phyloP scores from a whole-genome alignment of 495 filamentous ascomycete genomes.

The Xylaria acuta region DNA sequence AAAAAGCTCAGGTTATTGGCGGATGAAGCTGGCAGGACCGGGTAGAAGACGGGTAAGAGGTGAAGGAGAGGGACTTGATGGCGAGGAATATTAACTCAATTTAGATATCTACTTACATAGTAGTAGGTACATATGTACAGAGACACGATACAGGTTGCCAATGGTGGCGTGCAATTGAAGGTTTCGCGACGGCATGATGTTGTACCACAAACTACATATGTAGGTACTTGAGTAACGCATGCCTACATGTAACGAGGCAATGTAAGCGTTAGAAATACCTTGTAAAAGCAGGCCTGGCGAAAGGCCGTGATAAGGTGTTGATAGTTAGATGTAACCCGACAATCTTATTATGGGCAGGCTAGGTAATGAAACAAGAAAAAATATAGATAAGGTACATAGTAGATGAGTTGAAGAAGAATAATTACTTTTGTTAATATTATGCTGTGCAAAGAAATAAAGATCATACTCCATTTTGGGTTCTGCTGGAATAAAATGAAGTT shows the following conservation, averaged over 20 bases:
- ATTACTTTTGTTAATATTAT: too few species aligned
- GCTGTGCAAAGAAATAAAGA: neutral
- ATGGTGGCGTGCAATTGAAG: constrained; percentile 1
- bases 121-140: neutral
- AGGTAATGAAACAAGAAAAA: neutral
- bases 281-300: too few species aligned
- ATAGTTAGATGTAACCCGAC: neutral
- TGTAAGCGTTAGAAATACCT: too few species aligned
- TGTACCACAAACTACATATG: neutral
- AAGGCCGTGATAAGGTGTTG: neutral
- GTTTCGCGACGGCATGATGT: neutral
- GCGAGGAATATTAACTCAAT: neutral
- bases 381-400: neutral
- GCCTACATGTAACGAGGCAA: neutral
- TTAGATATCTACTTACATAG: neutral
- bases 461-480: too few species aligned
- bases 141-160: neutral
- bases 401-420: neutral
- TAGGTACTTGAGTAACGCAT: neutral
- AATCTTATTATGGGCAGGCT: constrained; percentile 8
- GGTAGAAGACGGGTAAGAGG: neutral
- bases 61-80: neutral
- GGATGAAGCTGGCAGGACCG: neutral
- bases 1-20: neutral
- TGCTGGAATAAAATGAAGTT: too few species aligned